Conservation (phyloP, 2,329 filamentous ascomycete genomes). For the Diaporthe sp. region DNA sequence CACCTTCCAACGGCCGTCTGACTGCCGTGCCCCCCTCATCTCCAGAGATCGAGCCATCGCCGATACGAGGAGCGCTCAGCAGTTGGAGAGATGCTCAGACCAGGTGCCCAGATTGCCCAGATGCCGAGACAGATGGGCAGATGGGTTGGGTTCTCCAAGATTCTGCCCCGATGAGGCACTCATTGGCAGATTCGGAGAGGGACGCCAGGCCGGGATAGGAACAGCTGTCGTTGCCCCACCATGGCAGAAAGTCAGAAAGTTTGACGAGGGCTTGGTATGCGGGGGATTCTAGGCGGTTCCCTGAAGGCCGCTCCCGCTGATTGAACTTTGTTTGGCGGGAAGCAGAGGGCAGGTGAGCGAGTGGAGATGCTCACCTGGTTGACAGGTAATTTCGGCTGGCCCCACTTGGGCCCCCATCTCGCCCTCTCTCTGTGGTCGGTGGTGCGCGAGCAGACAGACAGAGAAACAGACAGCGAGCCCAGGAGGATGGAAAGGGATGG, state of each 20-base stretch:
- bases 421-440: neutral
- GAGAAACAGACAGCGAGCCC: no score
- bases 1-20: constrained; percentile 5
- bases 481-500: constrained; percentile 24
- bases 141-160: constrained; percentile 1
- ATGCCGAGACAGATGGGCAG: constrained; percentile 9
- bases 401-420: neutral
- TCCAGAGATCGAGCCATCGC: constrained; percentile 20
- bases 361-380: constrained; percentile 22
- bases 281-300: constrained; percentile 33
- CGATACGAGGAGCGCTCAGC: constrained; percentile 13
- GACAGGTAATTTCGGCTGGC: constrained; percentile 10
- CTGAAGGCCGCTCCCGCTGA: constrained; percentile 25
- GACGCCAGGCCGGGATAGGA: constrained; percentile 8
- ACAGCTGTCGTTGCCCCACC: constrained; percentile 22
- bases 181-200: constrained; percentile 4
- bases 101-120: constrained; percentile 15
- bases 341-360: constrained; percentile 1
- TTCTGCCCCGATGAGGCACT: constrained; percentile 16
- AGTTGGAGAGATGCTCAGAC: constrained; percentile 19
- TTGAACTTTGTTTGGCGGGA: constrained; percentile 32
- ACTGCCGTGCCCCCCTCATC: constrained; percentile 22
- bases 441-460: constrained; percentile 12
- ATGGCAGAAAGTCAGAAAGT: constrained; percentile 20
- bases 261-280: constrained; percentile 32